Conservation (phyloP, 2,329 filamentous ascomycete species). For the Scedosporium apiospermum region DNA sequence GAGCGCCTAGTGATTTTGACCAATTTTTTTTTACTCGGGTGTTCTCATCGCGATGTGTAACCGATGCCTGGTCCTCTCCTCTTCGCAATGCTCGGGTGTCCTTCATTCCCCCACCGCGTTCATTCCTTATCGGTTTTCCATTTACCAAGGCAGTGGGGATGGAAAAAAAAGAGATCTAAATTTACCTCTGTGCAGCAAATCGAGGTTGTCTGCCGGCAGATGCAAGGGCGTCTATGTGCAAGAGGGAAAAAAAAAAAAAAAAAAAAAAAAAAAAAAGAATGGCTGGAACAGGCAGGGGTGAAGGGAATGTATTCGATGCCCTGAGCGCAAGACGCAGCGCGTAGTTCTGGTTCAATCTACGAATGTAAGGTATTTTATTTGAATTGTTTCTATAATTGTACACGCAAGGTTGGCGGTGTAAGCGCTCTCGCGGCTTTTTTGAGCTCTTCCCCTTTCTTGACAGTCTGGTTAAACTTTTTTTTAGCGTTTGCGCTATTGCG, state of each 20-base stretch:
- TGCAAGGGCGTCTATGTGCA: not conserved
- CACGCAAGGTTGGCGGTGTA: not conserved
- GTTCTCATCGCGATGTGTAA: too few relatives aligned
- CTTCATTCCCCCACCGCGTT: too few relatives aligned
- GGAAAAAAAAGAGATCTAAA: not conserved
- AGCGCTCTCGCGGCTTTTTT: not conserved
- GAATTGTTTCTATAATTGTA: not conserved
- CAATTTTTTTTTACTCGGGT: too few relatives aligned
- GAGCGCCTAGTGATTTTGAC: too few relatives aligned
- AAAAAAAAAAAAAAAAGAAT: not conserved
- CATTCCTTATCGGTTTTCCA: too few relatives aligned
- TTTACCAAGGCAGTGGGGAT: not conserved
- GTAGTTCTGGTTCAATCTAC: not conserved
- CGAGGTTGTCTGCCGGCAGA: not conserved
- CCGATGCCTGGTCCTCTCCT: too few relatives aligned
- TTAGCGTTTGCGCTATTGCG: not conserved
- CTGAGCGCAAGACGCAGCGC: not conserved
- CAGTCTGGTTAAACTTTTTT: constrained; percentile 1
- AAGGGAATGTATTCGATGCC: not conserved
- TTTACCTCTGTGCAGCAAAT: not conserved
- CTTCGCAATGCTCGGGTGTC: too few relatives aligned
- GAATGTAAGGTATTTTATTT: too few relatives aligned
- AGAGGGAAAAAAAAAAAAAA: not conserved
- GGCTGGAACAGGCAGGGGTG: not conserved
- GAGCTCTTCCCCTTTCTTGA: not conserved